Base-by-base conservation (phyloP, 78 protist genomes). In the Speleostelium caveatum region DNA sequence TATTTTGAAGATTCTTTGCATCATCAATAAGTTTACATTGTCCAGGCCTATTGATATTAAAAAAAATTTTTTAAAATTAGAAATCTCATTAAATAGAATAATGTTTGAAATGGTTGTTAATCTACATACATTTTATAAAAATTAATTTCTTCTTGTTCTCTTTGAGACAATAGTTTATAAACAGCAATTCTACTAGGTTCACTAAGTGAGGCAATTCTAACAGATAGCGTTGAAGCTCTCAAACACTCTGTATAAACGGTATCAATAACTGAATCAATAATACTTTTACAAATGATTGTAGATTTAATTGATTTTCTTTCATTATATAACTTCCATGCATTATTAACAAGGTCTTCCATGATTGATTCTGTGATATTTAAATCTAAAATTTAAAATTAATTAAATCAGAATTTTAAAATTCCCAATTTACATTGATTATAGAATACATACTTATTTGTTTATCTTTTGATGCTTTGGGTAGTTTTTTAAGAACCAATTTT, bases 141-240 rank as follows among this genome's bases (percentile, higher is more conserved):
- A 24, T 79, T 79, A 0, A 79, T 32, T 39, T 79, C 88, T 26
- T 79, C 88, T 39, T 79, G 88, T 55, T 79, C 88, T 30, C 67
- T 79, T 53, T 39, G 71, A n/a, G 76, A 53, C 22, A 79, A 39
- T 30, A 67, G 26, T 56, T 67, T 79, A 55, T 79, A 79, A 53
- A 79, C 38, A n/a, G 75, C 59, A 32, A 49, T 32, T 5, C 76
- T 12, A 28, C 77, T 36, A 30, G 45, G 33, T 10, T 22, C 4
- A n/a, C 77, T 21, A 4, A 79, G 28, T 28, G 88, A 79, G 2
- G 88, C 88, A n/a, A 79, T 67, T 58, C 88, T 65, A 10, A 67
- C 21, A 12, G 77, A 8, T n/a, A 79, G 30, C 0, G 88, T 67
- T 22, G 77, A 67, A n/a, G 88, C 75, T 30, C 88, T 65, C 21